Base-by-base conservation (phyloP, 305 asterid genomes). In the Fraxinus velutina region DNA sequence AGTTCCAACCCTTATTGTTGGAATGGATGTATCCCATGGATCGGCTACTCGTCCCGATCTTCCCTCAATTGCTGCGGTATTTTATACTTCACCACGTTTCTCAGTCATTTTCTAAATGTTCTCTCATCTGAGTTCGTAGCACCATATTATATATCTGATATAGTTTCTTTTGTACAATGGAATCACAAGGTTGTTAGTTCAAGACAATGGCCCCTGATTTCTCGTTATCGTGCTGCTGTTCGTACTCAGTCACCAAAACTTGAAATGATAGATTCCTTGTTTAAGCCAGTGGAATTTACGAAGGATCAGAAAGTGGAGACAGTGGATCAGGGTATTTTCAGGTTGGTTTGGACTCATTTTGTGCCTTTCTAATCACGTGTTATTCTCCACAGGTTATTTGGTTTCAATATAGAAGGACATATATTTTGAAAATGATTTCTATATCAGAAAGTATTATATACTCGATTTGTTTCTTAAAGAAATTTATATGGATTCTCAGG, bases 11-110 rank as follows among this genome's bases (percentile, higher is more conserved):
- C 83, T 94, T 15, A 91, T 94, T 0, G 34, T 92, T 10, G 98
- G 98, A 22, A 94, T 94, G 98, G 98, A 94, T 75, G 98, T 94
- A 5, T 94, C 98, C 9, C 97, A 94, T 80, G 97, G 94, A 64
- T 90, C 97, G 33, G 92, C 95, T 17, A 17, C 64, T 34, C 91
- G 88, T 12, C 79, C 91, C 32, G 97, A 91, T 68, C 88, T 88
- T 72, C 97, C 97, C 5, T 94, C 97, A 47, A 85, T 91, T 82
- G 95, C 97, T 50, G 97, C 97, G 85, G 97, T 94, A 86, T 39
- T 75, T 1, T 76, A 68, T 68, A 74, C 27, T 37, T 77, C 1
- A 21, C 47, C 29, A 13, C 9, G 62, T 22, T 75, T 33, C 9
- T 52, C 19, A 52, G 21, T 50, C 33, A 8, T 42, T 62, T 24